A percentile compares a stretch with the other conserved stretches of the same genome.
Conservation (phyloP, 768 basidiomycete species). For the Boletus pseudo-olivaceus region DNA sequence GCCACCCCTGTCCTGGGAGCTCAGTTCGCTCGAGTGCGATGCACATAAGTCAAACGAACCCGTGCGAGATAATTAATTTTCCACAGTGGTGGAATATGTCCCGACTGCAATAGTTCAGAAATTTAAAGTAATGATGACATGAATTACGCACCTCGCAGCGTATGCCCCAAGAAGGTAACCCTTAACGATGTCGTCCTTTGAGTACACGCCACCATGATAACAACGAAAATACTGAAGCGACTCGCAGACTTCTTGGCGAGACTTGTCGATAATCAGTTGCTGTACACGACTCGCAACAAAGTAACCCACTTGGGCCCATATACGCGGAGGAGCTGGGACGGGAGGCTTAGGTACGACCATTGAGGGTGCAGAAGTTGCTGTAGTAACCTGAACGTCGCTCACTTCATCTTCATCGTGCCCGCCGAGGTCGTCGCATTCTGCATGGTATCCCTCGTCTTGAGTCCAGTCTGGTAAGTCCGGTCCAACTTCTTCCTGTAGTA, state of each 20-base stretch:
- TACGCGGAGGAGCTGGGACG: slow-evolving; percentile 32
- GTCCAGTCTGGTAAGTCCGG: slow-evolving; percentile 24
- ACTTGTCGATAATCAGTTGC: slow-evolving; percentile 39
- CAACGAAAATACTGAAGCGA: slow-evolving; percentile 62
- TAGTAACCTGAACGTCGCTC: slow-evolving; percentile 12
- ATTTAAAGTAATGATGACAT: slow-evolving; percentile 1
- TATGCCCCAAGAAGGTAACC: slow-evolving; percentile 78
- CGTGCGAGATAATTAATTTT: slow-evolving; percentile 77
- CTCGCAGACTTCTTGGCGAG: slow-evolving; percentile 83
- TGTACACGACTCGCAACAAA: not conserved
- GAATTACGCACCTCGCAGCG: slow-evolving; percentile 51
- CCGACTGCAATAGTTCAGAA: slow-evolving; percentile 43
- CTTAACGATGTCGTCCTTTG: slow-evolving; percentile 52
- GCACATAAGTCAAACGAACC: slow-evolving; percentile 42
- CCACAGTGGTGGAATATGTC: slow-evolving; percentile 66
- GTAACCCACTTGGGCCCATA: slow-evolving; percentile 44
- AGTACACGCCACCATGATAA: slow-evolving; percentile 82
- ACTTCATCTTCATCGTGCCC: slow-evolving; percentile 9
- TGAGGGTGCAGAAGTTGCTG: not conserved
- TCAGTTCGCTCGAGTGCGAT: not conserved
- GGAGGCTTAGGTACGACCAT: slow-evolving; percentile 17
- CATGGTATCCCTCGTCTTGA: slow-evolving; percentile 19
- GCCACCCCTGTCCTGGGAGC: slow-evolving; percentile 50
- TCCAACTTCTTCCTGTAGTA: slow-evolving; percentile 3
- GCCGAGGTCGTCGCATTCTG: slow-evolving; percentile 6